These are phyloP conservation scores for Candida loeiensis DNA, from an alignment of 805 yeast species.

Conservation along the genomic window DNA sequence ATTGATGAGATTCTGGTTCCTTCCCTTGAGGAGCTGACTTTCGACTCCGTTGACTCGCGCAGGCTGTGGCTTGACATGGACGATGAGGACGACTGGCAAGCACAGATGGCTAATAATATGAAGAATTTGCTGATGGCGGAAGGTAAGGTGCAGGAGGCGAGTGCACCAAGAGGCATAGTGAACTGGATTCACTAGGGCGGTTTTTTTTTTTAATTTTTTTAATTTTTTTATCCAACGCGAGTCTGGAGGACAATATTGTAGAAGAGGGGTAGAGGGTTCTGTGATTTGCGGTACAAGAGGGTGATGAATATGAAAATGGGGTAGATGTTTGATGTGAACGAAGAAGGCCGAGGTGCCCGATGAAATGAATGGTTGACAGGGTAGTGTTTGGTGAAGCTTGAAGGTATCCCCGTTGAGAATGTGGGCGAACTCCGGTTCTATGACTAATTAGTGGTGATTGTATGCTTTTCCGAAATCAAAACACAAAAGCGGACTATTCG, in stretches of 20 bases:
- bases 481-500: too few species aligned
- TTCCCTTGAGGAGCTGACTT: constrained; percentile 27
- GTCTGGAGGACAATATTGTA: neutral
- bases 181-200: constrained; percentile 9
- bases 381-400: too few species aligned
- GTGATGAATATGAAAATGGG: too few species aligned
- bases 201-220: constrained; percentile 4
- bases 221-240: constrained; percentile 1
- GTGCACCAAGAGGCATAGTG: constrained; percentile 4
- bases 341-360: too few species aligned
- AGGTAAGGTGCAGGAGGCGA: constrained; percentile 3
- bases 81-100: constrained; percentile 22
- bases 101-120: constrained; percentile 7
- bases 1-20: constrained; percentile 16
- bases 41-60: constrained; percentile 22
- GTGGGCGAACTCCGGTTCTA: too few species aligned
- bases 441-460: too few species aligned
- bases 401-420: too few species aligned
- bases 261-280: neutral
- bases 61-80: constrained; percentile 35
- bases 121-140: constrained; percentile 8
- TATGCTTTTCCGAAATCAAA: too few species aligned
- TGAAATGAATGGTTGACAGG: too few species aligned
- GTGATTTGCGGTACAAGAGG: neutral
- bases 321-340: neutral